These are phyloP conservation scores for Trichoderma koningii DNA, from an alignment of 2,329 filamentous ascomycete genomes.

Conservation along the genomic window DNA sequence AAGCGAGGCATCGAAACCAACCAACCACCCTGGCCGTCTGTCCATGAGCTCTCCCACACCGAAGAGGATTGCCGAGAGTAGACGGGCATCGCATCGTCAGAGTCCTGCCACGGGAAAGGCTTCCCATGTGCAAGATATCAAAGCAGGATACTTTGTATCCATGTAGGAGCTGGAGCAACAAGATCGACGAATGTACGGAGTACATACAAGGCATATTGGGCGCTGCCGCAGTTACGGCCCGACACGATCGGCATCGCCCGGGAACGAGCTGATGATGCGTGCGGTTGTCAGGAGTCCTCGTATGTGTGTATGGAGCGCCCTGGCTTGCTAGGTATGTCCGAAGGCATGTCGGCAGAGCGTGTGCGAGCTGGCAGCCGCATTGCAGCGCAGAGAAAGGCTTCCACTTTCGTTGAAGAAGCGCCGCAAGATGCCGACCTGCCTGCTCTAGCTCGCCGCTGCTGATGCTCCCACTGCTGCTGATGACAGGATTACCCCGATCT, in stretches of 20 bases:
- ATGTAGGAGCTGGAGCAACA: background rate
- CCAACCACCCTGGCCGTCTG: background rate
- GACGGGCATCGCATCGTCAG: background rate
- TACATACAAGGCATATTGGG: conserved; percentile 8
- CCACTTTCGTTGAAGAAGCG: conserved; percentile 4
- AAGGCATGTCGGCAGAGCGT: conserved; percentile 15
- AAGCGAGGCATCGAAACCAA: background rate
- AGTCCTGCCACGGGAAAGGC: too few species aligned
- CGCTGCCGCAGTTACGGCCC: conserved; percentile 24
- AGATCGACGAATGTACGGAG: conserved; percentile 6
- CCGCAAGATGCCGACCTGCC: background rate
- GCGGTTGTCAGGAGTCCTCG: background rate
- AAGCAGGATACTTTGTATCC: background rate
- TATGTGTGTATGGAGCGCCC: background rate
- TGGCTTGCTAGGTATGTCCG: background rate
- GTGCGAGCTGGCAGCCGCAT: conserved; percentile 12
- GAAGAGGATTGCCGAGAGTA: background rate
- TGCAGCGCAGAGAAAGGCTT: conserved; percentile 2
- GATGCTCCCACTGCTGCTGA: too few species aligned
- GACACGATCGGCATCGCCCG: conserved; percentile 24
- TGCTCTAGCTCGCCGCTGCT: too few species aligned
- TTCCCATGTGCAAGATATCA: too few species aligned
- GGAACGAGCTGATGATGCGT: conserved; percentile 22
- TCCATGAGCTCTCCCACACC: conserved; percentile 15
- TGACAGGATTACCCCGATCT: background rate